Base-by-base conservation (phyloP, 208 protist species). In the Leishmania martiniquensis region DNA sequence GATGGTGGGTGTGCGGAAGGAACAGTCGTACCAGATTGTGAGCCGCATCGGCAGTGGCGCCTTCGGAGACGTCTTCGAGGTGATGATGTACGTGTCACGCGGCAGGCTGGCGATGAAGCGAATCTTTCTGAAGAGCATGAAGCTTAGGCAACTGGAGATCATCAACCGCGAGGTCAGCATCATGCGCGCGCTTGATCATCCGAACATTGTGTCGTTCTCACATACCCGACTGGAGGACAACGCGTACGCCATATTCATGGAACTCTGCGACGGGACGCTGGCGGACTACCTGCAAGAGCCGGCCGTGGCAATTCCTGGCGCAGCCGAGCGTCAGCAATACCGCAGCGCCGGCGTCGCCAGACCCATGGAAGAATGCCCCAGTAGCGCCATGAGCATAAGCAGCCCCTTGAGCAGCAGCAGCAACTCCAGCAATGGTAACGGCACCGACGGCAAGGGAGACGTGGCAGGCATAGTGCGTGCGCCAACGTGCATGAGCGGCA, bases 71-170 rank as follows among this genome's bases (percentile, higher is more conserved):
- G 93, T 97, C 22, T 93, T 89, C 75, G 89, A 95, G 76, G 90
- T 97, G 0, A 63, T 90, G 17, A 82, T 95, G 73, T 89, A 85
- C 70, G 89, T 83, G 42, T 93, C 88, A 13, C 78, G 81, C 12
- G 93, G 93, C n/a, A 86, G 81, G 4, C 83, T 97, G 32, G 93
- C 93, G 45, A 93, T 95, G 89, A 97, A 97, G 85, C 85, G 90
- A 39, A 83, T 97, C 34, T 90, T 93, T 73, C 71, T 95, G 15
- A 89, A 88, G 67, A 87, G 78, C 47, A 86, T 85, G 77, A 87
- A 87, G 69, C 67, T 91, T 29, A 73, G 81, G 9, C 57, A 85
- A 60, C 77, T 96, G 13, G 89, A 96, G 72, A 77, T 90, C 73
- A 77, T 97, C 47, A 81, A 93, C 62, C 85, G 90, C 10, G 93